Base-by-base conservation (phyloP, 1,284 basidiomycete genomes). In the Boletus sp. region DNA sequence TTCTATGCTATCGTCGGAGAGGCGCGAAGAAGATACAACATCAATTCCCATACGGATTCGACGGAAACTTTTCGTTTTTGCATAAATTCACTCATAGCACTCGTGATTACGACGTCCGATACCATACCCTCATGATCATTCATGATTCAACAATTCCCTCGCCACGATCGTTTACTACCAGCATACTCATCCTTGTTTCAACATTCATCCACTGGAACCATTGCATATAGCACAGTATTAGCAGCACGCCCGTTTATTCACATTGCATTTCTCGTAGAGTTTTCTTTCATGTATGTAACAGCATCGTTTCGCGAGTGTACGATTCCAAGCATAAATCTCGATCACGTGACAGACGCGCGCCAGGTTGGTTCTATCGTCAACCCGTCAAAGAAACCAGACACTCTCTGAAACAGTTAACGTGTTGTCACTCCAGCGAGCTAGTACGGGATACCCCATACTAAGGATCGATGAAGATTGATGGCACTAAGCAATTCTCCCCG, bases 401-500 rank as follows among this genome's bases (percentile, higher is more conserved):
- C 24, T 18, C 31, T 49, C 41, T 39, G 9, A 35, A 20, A 11
- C 27, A 33, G 20, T 35, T 29, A 7, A 36, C 42, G n/a, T 37
- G 33, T n/a, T 57, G 44, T 36, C 58, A 36, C 29, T 39, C 42
- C 27, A 22, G 47, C 43, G 43, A 54, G 55, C 58, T 45, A 37
- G 36, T 37, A 58, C 59, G 37, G 31, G 41, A 53, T 56, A 56
- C 39, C 43, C 29, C 50, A 29, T 42, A 55, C 52, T 22, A 20
- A 36, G 46, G 27, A 59, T 68, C 51, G 53, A 71, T 70, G 69
- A 65, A 57, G 56, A 50, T 51, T 12, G 44, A 81, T 82, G 80
- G 73, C 76, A 37, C 66, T 82, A 52, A 76, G 67, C 65, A 76
- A 78, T 29, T 88, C 88, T 51, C 89, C 89, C 42, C 80, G 89